Percentiles rank a stretch among this genome's conserved stretches.
Evolutionary conservation across 306 rosid genomes (phyloP).

Genomic region (Quercus bicolor): DNA sequence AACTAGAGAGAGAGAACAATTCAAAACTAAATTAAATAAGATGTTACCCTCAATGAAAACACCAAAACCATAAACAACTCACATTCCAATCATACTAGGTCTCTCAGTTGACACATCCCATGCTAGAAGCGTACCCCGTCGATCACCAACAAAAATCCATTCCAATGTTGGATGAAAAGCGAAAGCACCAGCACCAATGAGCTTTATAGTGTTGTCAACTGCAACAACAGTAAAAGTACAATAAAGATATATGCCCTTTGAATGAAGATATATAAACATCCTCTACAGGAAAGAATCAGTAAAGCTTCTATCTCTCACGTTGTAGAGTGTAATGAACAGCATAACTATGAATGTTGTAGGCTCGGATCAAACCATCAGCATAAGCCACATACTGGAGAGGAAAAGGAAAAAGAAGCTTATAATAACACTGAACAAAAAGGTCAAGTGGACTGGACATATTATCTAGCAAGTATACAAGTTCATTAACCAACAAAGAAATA

Average conservation of each 20-base stretch:
- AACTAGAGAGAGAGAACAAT: not conserved
- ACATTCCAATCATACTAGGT: slow-evolving; percentile 98
- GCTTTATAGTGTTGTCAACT: slow-evolving; percentile 94
- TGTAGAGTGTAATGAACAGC: slow-evolving; percentile 95
- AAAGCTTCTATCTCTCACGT: slow-evolving; percentile 49
- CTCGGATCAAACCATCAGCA: slow-evolving; percentile 94
- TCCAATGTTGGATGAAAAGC: slow-evolving; percentile 98
- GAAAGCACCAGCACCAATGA: slow-evolving; percentile 90
- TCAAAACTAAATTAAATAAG: not conserved
- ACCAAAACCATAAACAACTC: slow-evolving; percentile 44
- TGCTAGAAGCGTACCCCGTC: slow-evolving; percentile 90
- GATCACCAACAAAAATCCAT: slow-evolving; percentile 98
- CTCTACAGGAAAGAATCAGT: slow-evolving; percentile 27
- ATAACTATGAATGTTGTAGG: slow-evolving; percentile 88
- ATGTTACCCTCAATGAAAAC: slow-evolving; percentile 3
- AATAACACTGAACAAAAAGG: slow-evolving; percentile 20
- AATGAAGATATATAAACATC: slow-evolving; percentile 13
- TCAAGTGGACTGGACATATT: not conserved
- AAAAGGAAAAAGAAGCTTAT: slow-evolving; percentile 23
- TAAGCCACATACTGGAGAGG: slow-evolving; percentile 82
- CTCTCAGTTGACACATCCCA: slow-evolving; percentile 98
- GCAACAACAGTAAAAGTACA: slow-evolving; percentile 26
- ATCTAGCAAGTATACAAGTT: slow-evolving; percentile 15
- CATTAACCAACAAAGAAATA: slow-evolving; percentile 17
- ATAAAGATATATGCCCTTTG: slow-evolving; percentile 2